phyloP scores from a whole-genome alignment of 2,329 filamentous ascomycete genomes.

The Diaporthe caulivora region DNA sequence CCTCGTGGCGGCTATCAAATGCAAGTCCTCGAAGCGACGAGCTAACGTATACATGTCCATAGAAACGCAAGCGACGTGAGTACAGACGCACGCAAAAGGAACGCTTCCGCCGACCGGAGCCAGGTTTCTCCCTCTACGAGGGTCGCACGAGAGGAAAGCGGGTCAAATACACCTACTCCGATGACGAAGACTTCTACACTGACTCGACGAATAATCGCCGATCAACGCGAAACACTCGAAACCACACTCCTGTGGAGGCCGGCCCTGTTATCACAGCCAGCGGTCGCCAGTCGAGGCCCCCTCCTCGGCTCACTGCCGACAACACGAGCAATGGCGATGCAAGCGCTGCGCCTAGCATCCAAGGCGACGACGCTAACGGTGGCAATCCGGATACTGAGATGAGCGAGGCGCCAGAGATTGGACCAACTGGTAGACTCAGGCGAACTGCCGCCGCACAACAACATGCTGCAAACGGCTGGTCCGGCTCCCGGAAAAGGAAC shows the following conservation, averaged over 20 bases:
- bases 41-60: slow-evolving; percentile 51
- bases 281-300: slow-evolving; percentile 84
- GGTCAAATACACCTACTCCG: slow-evolving; percentile 95
- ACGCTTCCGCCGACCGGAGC: slow-evolving; percentile 87
- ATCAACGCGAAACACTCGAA: slow-evolving; percentile 80
- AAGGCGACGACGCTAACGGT: slow-evolving; percentile 57
- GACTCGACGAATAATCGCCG: slow-evolving; percentile 73
- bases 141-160: slow-evolving; percentile 96
- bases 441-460: slow-evolving; percentile 64
- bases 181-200: slow-evolving; percentile 80
- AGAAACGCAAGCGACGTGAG: slow-evolving; percentile 92
- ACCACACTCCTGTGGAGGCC: slow-evolving; percentile 78
- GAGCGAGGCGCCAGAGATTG: slow-evolving; percentile 53
- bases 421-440: slow-evolving; percentile 62
- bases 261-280: slow-evolving; percentile 81
- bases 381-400: slow-evolving; percentile 43
- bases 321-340: slow-evolving; percentile 60
- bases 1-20: neutral
- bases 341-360: slow-evolving; percentile 60
- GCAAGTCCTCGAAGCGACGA: neutral
- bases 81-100: slow-evolving; percentile 89
- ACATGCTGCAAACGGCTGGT: slow-evolving; percentile 64
- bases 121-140: slow-evolving; percentile 93
- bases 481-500: slow-evolving; percentile 51
- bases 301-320: slow-evolving; percentile 75